Conservation (phyloP, 23 red algal genomes). For the Gracilaria gracilis region DNA sequence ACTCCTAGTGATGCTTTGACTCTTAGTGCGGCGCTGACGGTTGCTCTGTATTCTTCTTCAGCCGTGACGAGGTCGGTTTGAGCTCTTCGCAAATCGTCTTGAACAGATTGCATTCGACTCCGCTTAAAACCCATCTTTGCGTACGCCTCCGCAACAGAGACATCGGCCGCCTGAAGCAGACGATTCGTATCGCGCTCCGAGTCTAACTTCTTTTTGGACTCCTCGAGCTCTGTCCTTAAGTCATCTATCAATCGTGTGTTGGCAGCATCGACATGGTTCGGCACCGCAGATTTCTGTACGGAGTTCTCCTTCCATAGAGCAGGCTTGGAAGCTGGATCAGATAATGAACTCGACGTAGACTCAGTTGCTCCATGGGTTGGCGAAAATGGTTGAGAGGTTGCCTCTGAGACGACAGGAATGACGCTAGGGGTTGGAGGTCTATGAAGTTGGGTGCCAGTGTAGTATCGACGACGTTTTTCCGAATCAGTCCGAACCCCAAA, state of each 20-base stretch:
- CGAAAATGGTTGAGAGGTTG: neutral
- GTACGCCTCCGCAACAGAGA: slow-evolving; percentile 33
- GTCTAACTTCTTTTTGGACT: slow-evolving; percentile 37
- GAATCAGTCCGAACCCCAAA: neutral
- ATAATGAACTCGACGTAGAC: slow-evolving; percentile 15
- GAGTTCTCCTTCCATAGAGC: slow-evolving; percentile 25
- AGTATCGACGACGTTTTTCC: slow-evolving; percentile 26
- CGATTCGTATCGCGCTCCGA: slow-evolving; percentile 27
- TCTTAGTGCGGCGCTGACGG: slow-evolving; percentile 31
- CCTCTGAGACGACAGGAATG: neutral
- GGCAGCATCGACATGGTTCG: slow-evolving; percentile 4
- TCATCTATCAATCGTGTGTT: slow-evolving; percentile 45
- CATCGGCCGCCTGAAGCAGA: slow-evolving; percentile 47
- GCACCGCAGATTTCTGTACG: neutral
- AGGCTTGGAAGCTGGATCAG: neutral
- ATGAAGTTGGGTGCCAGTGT: neutral
- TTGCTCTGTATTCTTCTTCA: slow-evolving; percentile 44
- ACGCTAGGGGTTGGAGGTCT: neutral
- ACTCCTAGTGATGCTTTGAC: slow-evolving; percentile 37
- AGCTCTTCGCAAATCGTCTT: slow-evolving; percentile 40
- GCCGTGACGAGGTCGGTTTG: slow-evolving; percentile 36
- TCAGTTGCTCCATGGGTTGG: slow-evolving; percentile 11
- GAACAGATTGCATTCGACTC: slow-evolving; percentile 3
- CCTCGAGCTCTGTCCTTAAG: slow-evolving; percentile 43
- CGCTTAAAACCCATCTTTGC: slow-evolving; percentile 63